Conservation (phyloP, 2,329 filamentous ascomycete species). For the Pleurostoma richardsiae region DNA sequence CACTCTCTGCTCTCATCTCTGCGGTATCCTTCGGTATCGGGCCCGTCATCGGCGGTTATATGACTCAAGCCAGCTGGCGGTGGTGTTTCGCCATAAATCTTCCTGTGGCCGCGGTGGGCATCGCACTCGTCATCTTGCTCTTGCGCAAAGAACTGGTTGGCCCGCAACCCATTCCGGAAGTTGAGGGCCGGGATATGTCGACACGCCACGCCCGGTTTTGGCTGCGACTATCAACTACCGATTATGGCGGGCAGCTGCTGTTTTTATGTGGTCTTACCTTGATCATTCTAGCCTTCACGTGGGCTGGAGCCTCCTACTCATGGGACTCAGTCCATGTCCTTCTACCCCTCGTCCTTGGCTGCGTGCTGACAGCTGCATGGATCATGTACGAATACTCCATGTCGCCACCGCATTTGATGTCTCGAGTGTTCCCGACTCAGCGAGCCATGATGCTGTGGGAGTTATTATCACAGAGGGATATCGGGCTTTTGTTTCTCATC, state of each 20-base stretch:
- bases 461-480: conserved; percentile 52
- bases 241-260: conserved; percentile 49
- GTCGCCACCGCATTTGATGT: conserved; percentile 39
- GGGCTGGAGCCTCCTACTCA: conserved; percentile 48
- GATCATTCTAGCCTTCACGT: conserved; percentile 49
- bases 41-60: conserved; percentile 55
- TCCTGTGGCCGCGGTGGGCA: conserved; percentile 46
- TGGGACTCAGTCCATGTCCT: conserved; percentile 47
- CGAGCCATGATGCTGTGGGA: conserved; percentile 60
- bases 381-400: conserved; percentile 50
- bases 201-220: conserved; percentile 25
- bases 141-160: conserved; percentile 55
- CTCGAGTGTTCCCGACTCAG: conserved; percentile 45
- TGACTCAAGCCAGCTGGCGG: conserved; percentile 53
- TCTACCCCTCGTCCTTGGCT: conserved; percentile 40
- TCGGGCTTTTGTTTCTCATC: conserved; percentile 55
- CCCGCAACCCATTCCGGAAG: conserved; percentile 40
- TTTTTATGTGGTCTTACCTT: conserved; percentile 51
- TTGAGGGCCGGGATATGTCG: conserved; percentile 29
- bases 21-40: conserved; percentile 57
- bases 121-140: conserved; percentile 50
- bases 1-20: conserved; percentile 54
- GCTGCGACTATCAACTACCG: conserved; percentile 46
- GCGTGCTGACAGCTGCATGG: conserved; percentile 32
- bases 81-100: conserved; percentile 64